Conservation (phyloP, 768 basidiomycete species). For the Leccinum obscurum region DNA sequence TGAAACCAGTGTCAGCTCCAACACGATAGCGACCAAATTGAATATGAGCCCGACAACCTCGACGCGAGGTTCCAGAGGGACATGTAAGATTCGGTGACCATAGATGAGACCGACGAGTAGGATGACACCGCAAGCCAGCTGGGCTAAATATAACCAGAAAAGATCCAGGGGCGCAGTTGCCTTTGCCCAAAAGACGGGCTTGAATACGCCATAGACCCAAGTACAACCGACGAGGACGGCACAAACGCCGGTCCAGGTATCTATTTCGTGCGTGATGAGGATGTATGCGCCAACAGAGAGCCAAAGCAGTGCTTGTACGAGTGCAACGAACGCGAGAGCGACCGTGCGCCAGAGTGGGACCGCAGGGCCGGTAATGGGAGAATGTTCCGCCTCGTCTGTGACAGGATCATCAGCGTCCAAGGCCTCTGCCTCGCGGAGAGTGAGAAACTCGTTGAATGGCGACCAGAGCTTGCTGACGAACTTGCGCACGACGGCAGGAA, state of each 20-base stretch:
- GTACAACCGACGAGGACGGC: slow-evolving; percentile 50
- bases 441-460: slow-evolving; percentile 43
- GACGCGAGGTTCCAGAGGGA: slow-evolving; percentile 40
- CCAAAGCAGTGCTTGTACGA: slow-evolving; percentile 59
- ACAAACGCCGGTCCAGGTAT: slow-evolving; percentile 37
- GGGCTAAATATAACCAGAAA: slow-evolving; percentile 53
- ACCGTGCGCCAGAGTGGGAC: slow-evolving; percentile 61
- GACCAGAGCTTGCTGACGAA: slow-evolving; percentile 19
- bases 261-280: slow-evolving; percentile 39
- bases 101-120: slow-evolving; percentile 57
- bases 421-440: slow-evolving; percentile 57
- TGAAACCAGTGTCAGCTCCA: slow-evolving; percentile 48
- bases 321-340: slow-evolving; percentile 54
- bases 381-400: background rate
- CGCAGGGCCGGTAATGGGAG: background rate
- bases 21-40: slow-evolving; percentile 47
- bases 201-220: slow-evolving; percentile 68
- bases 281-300: slow-evolving; percentile 57
- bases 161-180: slow-evolving; percentile 65
- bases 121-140: slow-evolving; percentile 47
- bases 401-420: slow-evolving; percentile 28
- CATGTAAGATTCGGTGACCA: slow-evolving; percentile 44
- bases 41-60: slow-evolving; percentile 27
- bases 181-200: slow-evolving; percentile 52
- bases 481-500: slow-evolving; percentile 25